Evolutionary conservation across 2,329 filamentous ascomycete species (phyloP).

Genomic region (Lasiodiplodia sp.): DNA sequence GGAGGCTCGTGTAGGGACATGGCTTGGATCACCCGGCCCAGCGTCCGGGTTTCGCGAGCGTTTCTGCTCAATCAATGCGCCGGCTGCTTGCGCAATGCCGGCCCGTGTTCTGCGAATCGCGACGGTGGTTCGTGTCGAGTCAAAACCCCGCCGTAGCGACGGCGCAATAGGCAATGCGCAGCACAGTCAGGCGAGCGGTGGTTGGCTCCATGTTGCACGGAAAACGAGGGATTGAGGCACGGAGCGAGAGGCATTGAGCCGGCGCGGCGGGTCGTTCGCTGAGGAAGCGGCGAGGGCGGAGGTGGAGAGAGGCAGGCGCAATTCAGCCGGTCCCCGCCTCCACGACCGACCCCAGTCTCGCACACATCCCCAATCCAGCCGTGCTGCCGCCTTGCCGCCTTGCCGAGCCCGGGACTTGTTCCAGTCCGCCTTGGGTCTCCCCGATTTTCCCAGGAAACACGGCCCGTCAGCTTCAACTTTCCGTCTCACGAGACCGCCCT

Average conservation of each 20-base stretch:
- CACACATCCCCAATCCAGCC: not conserved
- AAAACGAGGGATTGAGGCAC: not conserved
- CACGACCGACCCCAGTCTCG: not conserved
- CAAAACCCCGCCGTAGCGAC: not conserved
- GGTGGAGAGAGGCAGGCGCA: not conserved
- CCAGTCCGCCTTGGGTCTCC: not conserved
- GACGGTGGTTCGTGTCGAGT: not conserved
- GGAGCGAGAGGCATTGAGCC: conserved; percentile 18
- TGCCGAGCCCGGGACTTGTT: conserved; percentile 6
- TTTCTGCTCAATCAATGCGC: not conserved
- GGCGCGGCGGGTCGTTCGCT: conserved; percentile 1
- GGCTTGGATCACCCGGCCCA: not conserved
- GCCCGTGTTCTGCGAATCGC: not conserved
- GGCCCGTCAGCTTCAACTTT: not conserved
- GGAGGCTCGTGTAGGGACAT: conserved; percentile 1
- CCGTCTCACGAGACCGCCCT: conserved; percentile 12
- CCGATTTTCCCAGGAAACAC: not conserved
- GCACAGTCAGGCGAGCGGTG: not conserved
- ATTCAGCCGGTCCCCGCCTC: conserved; percentile 12
- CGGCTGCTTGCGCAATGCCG: conserved; percentile 18
- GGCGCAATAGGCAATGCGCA: not conserved
- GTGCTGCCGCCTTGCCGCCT: conserved; percentile 3
- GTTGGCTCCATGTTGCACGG: not conserved
- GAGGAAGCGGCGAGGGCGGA: not conserved
- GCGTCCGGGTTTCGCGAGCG: conserved; percentile 4